These are phyloP conservation scores for Rhizophagus prolifer DNA, from an alignment of 192 early-diverging fungal genomes.

Conservation along the genomic window DNA sequence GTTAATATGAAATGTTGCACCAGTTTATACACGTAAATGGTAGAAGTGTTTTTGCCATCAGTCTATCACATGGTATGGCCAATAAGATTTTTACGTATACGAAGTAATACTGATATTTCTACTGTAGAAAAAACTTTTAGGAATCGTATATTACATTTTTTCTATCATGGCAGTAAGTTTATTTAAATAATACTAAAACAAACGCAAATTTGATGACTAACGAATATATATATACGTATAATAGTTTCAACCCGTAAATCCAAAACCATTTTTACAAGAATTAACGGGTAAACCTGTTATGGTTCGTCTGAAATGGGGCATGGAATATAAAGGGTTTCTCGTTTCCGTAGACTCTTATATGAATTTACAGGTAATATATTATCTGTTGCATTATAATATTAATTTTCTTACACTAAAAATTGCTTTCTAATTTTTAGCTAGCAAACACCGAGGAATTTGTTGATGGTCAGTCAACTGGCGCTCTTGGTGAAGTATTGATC, in stretches of 20 bases:
- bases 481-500: conserved; percentile 91
- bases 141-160: background rate
- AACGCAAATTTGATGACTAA: background rate
- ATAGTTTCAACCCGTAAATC: conserved; percentile 93
- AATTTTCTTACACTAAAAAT: background rate
- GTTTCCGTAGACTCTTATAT: conserved; percentile 94
- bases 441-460: conserved; percentile 93
- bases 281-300: conserved; percentile 91
- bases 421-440: conserved; percentile 56
- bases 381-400: background rate
- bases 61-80: no score
- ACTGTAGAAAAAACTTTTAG: no score
- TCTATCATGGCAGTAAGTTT: background rate
- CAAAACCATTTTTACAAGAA: conserved; percentile 92
- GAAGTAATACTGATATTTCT: no score
- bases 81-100: no score
- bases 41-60: no score
- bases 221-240: background rate
- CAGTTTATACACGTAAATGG: no score
- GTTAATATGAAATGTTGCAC: no score
- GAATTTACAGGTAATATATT: conserved; percentile 80
- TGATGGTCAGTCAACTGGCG: conserved; percentile 85
- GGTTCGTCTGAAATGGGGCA: conserved; percentile 97
- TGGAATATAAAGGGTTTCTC: conserved; percentile 94
- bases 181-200: background rate